phyloP scores from a whole-genome alignment of 75 land plant species.

The Picea glauca region DNA sequence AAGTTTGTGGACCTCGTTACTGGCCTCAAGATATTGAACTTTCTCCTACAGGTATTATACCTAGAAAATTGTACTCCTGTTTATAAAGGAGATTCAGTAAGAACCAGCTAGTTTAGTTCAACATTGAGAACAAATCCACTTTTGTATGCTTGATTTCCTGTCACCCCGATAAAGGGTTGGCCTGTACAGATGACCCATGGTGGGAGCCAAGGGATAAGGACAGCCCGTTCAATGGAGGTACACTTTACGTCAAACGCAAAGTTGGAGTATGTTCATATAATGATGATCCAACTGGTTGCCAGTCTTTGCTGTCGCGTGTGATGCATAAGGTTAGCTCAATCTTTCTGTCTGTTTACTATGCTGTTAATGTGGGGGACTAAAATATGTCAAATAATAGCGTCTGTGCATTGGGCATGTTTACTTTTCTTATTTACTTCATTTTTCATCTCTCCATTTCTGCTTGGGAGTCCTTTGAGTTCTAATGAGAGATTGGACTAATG shows the following conservation, averaged over 20 bases:
- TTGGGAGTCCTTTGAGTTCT: not conserved
- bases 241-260: conserved; percentile 85
- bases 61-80: not conserved
- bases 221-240: conserved; percentile 80
- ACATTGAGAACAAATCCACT: not conserved
- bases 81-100: not conserved
- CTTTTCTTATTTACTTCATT: not conserved
- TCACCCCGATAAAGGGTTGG: not conserved
- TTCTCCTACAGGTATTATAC: conserved; percentile 49
- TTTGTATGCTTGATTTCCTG: not conserved
- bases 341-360: not conserved
- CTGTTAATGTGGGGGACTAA: not conserved
- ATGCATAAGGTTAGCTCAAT: conserved; percentile 73
- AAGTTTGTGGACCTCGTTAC: conserved; percentile 97
- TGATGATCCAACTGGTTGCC: conserved; percentile 96
- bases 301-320: conserved; percentile 86
- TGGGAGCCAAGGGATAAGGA: conserved; percentile 66
- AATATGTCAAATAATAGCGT: not conserved
- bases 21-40: conserved; percentile 93
- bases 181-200: conserved; percentile 66
- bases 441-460: not conserved
- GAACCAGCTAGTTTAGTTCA: not conserved
- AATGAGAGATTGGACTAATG: not conserved
- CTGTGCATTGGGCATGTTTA: no score
- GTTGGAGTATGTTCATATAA: conserved; percentile 94